Conservation (phyloP, 169 alveolate genomes). For the Eimeria tenella region DNA sequence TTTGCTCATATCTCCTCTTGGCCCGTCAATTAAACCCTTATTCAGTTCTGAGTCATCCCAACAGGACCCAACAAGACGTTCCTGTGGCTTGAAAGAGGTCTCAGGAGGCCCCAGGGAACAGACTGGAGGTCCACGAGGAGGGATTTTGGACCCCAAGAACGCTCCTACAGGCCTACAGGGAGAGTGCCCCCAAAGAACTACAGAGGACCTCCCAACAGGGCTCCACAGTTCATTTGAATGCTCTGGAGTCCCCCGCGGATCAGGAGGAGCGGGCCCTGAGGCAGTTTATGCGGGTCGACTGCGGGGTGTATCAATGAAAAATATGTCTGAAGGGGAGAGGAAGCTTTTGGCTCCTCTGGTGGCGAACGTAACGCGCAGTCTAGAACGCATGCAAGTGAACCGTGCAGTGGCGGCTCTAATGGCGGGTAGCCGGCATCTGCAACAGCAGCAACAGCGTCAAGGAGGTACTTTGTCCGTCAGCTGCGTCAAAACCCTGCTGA, state of each 20-base stretch:
- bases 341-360: slow-evolving; percentile 8
- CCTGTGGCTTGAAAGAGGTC: neutral
- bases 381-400: slow-evolving; percentile 85
- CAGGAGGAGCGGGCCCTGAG: neutral
- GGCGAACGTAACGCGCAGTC: slow-evolving; percentile 71
- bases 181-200: neutral
- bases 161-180: too few relatives aligned
- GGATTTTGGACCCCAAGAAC: too few relatives aligned
- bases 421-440: slow-evolving; percentile 78
- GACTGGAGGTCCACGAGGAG: neutral
- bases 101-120: neutral
- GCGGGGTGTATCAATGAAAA: too few relatives aligned
- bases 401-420: slow-evolving; percentile 86
- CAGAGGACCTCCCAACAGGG: neutral
- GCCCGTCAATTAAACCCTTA: neutral
- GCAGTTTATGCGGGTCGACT: too few relatives aligned
- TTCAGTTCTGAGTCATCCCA: too few relatives aligned
- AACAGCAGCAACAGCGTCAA: slow-evolving; percentile 80
- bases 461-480: slow-evolving; percentile 66
- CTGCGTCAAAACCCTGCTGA: slow-evolving; percentile 78
- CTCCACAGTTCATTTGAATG: neutral
- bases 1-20: neutral
- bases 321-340: neutral
- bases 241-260: neutral
- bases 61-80: too few relatives aligned